Conservation (phyloP, 176 grass and related monocot species). For the Dendrocalamus sinicus region DNA sequence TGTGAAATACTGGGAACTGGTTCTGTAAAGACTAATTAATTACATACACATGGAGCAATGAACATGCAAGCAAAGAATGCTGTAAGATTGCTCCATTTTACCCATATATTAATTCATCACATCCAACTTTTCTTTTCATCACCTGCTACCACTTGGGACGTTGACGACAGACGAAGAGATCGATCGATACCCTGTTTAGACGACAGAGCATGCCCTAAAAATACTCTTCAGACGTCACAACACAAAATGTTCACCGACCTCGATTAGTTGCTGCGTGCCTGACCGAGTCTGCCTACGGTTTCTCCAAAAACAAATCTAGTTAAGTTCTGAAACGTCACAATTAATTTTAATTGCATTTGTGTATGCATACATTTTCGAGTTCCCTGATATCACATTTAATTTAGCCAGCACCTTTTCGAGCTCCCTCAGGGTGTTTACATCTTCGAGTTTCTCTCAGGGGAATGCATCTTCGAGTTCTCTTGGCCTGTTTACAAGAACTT, state of each 20-base stretch:
- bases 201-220: background rate
- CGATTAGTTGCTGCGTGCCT: background rate
- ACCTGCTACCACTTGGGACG: background rate
- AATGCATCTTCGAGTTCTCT: conserved; percentile 30
- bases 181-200: background rate
- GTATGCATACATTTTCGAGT: conserved; percentile 16
- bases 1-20: background rate
- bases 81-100: background rate
- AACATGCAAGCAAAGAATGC: background rate
- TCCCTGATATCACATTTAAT: conserved; percentile 23
- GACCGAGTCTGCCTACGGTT: conserved; percentile 27
- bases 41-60: background rate
- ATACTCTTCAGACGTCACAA: conserved; percentile 7
- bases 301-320: background rate
- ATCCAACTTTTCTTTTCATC: background rate
- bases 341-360: background rate
- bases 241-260: background rate
- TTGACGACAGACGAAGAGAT: background rate
- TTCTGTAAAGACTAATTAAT: background rate
- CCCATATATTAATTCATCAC: background rate
- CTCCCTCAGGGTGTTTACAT: conserved; percentile 20
- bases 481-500: background rate
- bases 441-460: conserved; percentile 38
- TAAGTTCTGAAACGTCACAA: conserved; percentile 17
- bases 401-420: conserved; percentile 33